A percentile compares a stretch with the other conserved stretches of the same genome.
These are phyloP conservation scores for Trichopus zeylanicus DNA, from an alignment of 116 monocot genomes.

Conservation along the genomic window DNA sequence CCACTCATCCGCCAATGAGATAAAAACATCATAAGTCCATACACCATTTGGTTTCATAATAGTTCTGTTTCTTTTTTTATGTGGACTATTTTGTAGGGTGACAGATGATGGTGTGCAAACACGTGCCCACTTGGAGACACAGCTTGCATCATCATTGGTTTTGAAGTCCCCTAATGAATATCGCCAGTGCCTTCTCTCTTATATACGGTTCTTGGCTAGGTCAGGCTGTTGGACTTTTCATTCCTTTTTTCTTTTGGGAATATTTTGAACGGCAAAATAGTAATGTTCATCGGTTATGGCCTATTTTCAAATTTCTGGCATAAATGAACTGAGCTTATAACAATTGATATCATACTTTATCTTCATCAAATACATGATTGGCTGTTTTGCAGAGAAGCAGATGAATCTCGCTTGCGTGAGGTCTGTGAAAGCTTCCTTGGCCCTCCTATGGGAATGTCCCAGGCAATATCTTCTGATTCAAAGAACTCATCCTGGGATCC, in stretches of 20 bases:
- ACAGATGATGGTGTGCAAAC: constrained; percentile 93
- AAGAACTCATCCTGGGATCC: constrained; percentile 82
- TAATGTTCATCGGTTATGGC: too few species aligned
- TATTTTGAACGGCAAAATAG: too few species aligned
- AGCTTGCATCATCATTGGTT: constrained; percentile 71
- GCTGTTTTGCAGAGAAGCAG: constrained; percentile 69
- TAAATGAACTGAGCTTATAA: too few species aligned
- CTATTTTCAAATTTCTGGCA: too few species aligned
- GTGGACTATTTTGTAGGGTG: constrained; percentile 30
- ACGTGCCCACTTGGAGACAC: constrained; percentile 88
- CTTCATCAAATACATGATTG: too few species aligned
- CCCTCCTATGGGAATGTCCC: constrained; percentile 77
- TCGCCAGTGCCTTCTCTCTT: constrained; percentile 90
- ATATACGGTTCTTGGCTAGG: constrained; percentile 87
- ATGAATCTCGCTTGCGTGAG: constrained; percentile 86
- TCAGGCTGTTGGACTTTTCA: too few species aligned
- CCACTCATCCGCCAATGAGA: too few species aligned
- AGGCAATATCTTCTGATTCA: constrained; percentile 30
- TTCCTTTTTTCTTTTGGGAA: too few species aligned
- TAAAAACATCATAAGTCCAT: too few species aligned
- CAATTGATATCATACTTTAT: too few species aligned
- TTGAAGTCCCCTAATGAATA: constrained; percentile 91
- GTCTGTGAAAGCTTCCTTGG: constrained; percentile 95
- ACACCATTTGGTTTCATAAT: background rate
- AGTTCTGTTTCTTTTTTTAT: too few species aligned